Evolutionary conservation across 768 basidiomycete species (phyloP), one percentile per base, ranked within the genome.

Genomic region (Tylopilus vinaceipallidus): DNA sequence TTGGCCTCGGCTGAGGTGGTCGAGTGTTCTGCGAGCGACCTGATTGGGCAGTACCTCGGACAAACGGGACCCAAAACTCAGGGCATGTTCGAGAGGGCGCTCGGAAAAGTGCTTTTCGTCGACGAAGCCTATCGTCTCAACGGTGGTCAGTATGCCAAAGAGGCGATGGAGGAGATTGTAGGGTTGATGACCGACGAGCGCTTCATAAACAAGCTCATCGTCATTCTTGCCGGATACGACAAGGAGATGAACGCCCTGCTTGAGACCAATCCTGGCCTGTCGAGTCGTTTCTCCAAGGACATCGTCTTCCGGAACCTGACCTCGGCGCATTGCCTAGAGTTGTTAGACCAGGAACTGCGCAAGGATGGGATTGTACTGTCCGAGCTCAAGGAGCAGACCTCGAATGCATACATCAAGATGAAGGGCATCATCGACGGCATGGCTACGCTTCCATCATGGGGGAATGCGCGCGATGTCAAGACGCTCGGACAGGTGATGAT

Each of bases 91-190:
- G 81, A 84, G 39, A 82, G 79, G 60, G 86, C 83, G 0, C 72
- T 84, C 1, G 86, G 86, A 0, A 75, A 77, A 35, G 84, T 88
- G 4, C 71, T 87, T 1, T 87, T 88, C 68, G 73, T 87, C 44
- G 86, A 87, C 46, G 86, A 88, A 52, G 86, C 86, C 0, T 88
- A 88, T 56, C 72, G 84, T 22, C 71, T 88, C 12, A 63, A 73
- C 8, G 72, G 82, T 40, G 84, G 84, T 0, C 78, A 71, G 0
- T 88, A 85, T 54, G 82, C 84, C 1, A 74, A 83, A 60, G 86
- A 88, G 62, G 86, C 86, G 7, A 75, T 86, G 27, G 86, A 88
- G 61, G 86, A 88, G 55, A 61, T 88, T 23, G 86, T 87, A 9
- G 77, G 76, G 7, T 61, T 82, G 1, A 70, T 88, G 50, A 88